Evolutionary conservation across 2,329 filamentous ascomycete genomes (phyloP).

Genomic region (Pseudocercospora crystallina): DNA sequence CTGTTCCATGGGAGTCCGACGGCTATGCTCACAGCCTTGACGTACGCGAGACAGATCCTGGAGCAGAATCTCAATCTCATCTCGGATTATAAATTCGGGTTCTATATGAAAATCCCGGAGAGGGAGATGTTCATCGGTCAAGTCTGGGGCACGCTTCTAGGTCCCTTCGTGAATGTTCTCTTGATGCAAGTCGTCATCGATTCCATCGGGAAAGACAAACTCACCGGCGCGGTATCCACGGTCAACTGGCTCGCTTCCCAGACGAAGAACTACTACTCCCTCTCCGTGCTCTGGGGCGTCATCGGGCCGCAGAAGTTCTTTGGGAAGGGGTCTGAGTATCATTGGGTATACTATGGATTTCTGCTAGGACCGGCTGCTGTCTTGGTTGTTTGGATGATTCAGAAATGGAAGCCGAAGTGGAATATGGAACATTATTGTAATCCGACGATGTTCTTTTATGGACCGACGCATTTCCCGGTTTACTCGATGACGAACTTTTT

Average conservation of each 20-base stretch:
- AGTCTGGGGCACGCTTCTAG: constrained; percentile 34
- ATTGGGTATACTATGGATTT: constrained; percentile 20
- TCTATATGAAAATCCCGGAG: constrained; percentile 43
- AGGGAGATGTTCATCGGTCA: constrained; percentile 39
- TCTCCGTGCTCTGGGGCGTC: constrained; percentile 39
- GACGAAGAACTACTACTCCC: constrained; percentile 18
- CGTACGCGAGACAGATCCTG: constrained; percentile 37
- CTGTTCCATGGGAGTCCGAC: constrained; percentile 34
- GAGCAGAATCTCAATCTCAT: constrained; percentile 38
- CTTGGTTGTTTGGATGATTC: constrained; percentile 13
- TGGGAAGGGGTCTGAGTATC: constrained; percentile 12
- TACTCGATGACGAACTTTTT: constrained; percentile 17
- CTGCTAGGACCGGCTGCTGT: constrained; percentile 14
- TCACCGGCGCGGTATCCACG: constrained; percentile 10
- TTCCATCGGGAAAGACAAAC: constrained; percentile 40
- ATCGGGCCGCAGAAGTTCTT: constrained; percentile 32
- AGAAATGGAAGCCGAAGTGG: constrained; percentile 15
- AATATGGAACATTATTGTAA: constrained; percentile 16
- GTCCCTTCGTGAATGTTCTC: constrained; percentile 17
- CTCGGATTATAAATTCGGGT: constrained; percentile 40
- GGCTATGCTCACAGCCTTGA: constrained; percentile 34
- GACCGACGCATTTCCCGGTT: constrained; percentile 8
- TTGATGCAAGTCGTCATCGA: constrained; percentile 40
- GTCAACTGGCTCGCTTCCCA: constrained; percentile 16
- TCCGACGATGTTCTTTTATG: constrained; percentile 15